Conservation (phyloP, 148 eudicot genomes). For the Camellia granthamiana region DNA sequence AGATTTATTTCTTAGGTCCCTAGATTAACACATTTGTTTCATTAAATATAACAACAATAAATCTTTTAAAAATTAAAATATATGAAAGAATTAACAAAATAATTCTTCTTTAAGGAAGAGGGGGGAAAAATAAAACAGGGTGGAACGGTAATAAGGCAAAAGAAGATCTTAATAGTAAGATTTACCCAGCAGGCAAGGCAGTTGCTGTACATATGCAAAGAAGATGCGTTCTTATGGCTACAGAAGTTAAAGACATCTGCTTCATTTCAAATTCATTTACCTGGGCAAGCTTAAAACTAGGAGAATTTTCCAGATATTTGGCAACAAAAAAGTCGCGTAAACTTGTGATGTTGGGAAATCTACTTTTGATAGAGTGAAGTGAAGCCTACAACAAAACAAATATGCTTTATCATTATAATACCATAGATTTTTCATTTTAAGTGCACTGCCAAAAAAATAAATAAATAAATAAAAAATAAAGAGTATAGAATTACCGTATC, state of each 20-base stretch:
- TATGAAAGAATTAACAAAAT: not conserved
- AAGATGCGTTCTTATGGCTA: not conserved
- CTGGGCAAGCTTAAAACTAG: conserved; percentile 95
- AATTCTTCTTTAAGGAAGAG: not conserved
- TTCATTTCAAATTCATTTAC: conserved; percentile 33
- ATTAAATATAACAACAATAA: not conserved
- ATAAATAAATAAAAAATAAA: not conserved
- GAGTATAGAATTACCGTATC: conserved; percentile 68
- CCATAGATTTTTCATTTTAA: not conserved
- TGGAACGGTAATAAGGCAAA: not conserved
- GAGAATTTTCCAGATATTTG: conserved; percentile 88
- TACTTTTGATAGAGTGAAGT: conserved; percentile 91
- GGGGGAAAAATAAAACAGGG: not conserved
- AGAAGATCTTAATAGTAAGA: not conserved
- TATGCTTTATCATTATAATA: conserved; percentile 6
- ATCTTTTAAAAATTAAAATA: not conserved
- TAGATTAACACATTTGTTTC: not conserved
- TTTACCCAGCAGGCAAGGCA: not conserved
- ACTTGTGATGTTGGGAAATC: conserved; percentile 75
- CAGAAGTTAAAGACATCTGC: not conserved
- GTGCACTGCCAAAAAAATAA: not conserved
- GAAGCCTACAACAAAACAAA: conserved; percentile 63
- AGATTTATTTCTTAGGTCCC: not conserved
- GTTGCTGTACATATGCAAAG: not conserved
- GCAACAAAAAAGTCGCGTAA: conserved; percentile 89